Percentiles rank a stretch among this genome's conserved stretches.
These are phyloP conservation scores for Aspergillus tubingensis DNA, from an alignment of 2,329 filamentous ascomycete species.

Conservation along the genomic window DNA sequence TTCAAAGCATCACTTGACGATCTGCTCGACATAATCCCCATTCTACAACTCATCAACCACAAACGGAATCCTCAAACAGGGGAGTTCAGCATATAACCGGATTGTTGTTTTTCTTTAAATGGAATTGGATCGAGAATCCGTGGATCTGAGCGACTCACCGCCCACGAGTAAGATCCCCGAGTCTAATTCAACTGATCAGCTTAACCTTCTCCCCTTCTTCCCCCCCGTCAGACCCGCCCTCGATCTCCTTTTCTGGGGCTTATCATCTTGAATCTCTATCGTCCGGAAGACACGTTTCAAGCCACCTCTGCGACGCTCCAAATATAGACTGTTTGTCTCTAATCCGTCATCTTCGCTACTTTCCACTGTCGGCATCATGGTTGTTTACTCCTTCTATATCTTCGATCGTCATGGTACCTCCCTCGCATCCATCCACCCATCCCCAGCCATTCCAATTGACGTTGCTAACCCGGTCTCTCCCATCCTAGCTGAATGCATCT, in stretches of 20 bases:
- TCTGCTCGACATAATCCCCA: too few relatives aligned
- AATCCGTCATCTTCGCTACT: slow-evolving; percentile 9
- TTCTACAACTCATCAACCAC: not conserved
- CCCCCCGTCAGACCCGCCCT: not conserved
- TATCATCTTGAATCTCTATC: not conserved
- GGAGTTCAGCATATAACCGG: not conserved
- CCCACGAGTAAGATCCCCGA: slow-evolving; percentile 16
- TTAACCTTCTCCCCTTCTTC: not conserved
- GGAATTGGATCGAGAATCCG: slow-evolving; percentile 9
- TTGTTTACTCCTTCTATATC: slow-evolving; percentile 97
- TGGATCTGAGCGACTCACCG: slow-evolving; percentile 15
- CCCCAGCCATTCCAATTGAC: not conserved
- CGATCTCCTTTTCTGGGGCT: not conserved
- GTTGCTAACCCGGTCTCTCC: not conserved
- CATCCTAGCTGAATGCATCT: slow-evolving; percentile 86
- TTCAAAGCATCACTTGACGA: too few relatives aligned
- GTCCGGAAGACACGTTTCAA: too few relatives aligned
- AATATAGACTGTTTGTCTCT: not conserved
- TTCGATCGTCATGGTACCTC: slow-evolving; percentile 91
- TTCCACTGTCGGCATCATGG: slow-evolving; percentile 60
- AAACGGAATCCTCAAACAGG: not conserved
- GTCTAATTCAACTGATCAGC: slow-evolving; percentile 15
- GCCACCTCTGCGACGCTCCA: not conserved
- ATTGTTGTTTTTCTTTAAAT: not conserved
- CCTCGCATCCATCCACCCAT: not conserved